phyloP scores from a whole-genome alignment of 352 stramenopile genomes.

The Phytophthora aleatoria region DNA sequence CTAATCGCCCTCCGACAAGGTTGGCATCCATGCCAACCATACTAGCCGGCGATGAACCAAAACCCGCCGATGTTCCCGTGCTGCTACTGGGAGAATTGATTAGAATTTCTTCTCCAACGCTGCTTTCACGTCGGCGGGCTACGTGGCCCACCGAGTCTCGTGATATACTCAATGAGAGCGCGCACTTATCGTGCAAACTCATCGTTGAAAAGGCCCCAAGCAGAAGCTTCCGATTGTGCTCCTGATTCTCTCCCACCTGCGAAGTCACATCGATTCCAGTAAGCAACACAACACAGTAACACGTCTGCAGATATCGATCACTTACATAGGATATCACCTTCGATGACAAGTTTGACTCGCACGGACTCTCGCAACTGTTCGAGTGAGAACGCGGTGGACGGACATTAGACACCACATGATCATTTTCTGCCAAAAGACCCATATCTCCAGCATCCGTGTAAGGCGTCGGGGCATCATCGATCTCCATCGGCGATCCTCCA shows the following conservation, averaged over 20 bases:
- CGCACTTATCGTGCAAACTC: slow-evolving; percentile 90
- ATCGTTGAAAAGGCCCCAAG: slow-evolving; percentile 87
- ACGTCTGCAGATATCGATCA: slow-evolving; percentile 11
- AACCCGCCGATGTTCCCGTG: slow-evolving; percentile 30
- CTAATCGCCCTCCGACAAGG: slow-evolving; percentile 26
- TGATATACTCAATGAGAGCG: slow-evolving; percentile 82
- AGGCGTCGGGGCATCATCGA: slow-evolving; percentile 47
- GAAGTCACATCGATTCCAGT: slow-evolving; percentile 5
- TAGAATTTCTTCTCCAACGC: slow-evolving; percentile 54
- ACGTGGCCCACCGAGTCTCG: slow-evolving; percentile 44
- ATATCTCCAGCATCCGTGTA: slow-evolving; percentile 47
- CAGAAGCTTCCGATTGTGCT: slow-evolving; percentile 85
- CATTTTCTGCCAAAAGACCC: slow-evolving; percentile 34
- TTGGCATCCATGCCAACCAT: slow-evolving; percentile 35
- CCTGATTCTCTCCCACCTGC: slow-evolving; percentile 73
- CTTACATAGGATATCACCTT: slow-evolving; percentile 59
- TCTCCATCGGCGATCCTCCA: slow-evolving; percentile 51
- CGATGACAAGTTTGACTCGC: slow-evolving; percentile 23
- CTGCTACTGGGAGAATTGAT: slow-evolving; percentile 26
- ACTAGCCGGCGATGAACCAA: slow-evolving; percentile 29
- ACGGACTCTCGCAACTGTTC: slow-evolving; percentile 41
- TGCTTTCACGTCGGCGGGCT: slow-evolving; percentile 57
- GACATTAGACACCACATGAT: neutral
- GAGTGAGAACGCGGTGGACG: slow-evolving; percentile 28
- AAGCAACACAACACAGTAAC: neutral